These are phyloP conservation scores for Allantophomopsis lycopodina DNA, from an alignment of 2,329 filamentous ascomycete genomes.

Conservation along the genomic window DNA sequence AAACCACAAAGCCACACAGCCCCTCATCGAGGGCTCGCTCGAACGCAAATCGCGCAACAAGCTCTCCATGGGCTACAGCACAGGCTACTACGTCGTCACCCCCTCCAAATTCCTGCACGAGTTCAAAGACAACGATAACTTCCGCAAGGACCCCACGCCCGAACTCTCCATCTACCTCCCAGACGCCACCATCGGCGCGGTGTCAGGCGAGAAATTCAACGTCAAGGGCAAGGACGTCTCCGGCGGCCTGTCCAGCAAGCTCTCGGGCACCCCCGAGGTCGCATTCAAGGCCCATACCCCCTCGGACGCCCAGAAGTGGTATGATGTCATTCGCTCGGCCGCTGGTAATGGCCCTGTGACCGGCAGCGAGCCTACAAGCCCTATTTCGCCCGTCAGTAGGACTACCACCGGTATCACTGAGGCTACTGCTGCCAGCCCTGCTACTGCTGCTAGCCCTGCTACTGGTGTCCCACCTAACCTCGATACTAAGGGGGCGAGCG, in stretches of 20 bases:
- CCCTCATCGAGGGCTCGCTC: slow-evolving; percentile 76
- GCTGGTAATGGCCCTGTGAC: slow-evolving; percentile 4
- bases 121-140: slow-evolving; percentile 81
- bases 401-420: no score
- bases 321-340: slow-evolving; percentile 42
- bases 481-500: no score
- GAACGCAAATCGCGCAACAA: slow-evolving; percentile 87
- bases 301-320: slow-evolving; percentile 76
- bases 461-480: no score
- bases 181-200: slow-evolving; percentile 65
- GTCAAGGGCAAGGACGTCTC: slow-evolving; percentile 90
- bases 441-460: no score
- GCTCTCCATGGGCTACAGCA: slow-evolving; percentile 57
- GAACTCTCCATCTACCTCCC: slow-evolving; percentile 87
- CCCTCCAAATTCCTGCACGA: slow-evolving; percentile 84
- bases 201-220: slow-evolving; percentile 73
- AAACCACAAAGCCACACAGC: slow-evolving; percentile 63
- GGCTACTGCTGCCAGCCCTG: no score
- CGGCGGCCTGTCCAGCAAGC: slow-evolving; percentile 66
- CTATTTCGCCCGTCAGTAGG: slow-evolving; percentile 1
- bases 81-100: slow-evolving; percentile 82
- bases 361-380: background rate
- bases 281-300: slow-evolving; percentile 78
- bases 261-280: slow-evolving; percentile 68
- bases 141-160: slow-evolving; percentile 59